A percentile compares a stretch with the other conserved stretches of the same genome.
phyloP scores from a whole-genome alignment of 2,329 filamentous ascomycete genomes.

The Sphaerulina vaccinii region DNA sequence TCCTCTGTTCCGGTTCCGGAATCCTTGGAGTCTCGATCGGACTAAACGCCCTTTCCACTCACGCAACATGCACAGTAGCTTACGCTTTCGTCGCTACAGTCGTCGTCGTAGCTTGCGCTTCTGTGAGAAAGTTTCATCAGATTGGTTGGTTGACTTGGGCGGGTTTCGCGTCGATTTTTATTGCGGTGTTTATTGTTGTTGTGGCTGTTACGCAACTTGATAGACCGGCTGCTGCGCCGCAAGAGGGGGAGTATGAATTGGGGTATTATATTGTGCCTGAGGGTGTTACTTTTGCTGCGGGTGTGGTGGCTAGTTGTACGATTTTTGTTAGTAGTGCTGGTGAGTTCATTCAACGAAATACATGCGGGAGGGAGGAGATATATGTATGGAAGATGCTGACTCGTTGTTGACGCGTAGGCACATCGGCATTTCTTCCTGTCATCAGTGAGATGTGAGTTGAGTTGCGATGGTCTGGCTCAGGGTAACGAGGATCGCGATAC shows the following conservation, averaged over 20 bases:
- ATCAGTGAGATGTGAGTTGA: conserved; percentile 58
- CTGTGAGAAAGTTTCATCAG: conserved; percentile 57
- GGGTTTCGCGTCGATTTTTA: conserved; percentile 59
- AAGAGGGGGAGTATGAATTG: conserved; percentile 58
- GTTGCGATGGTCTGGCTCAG: too few relatives aligned
- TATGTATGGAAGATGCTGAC: background rate
- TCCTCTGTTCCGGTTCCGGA: conserved; percentile 56
- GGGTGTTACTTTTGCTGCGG: conserved; percentile 57
- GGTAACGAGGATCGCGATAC: conserved; percentile 28
- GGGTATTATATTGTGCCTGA: conserved; percentile 56
- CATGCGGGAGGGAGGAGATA: background rate
- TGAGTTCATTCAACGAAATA: background rate
- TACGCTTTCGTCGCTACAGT: conserved; percentile 50
- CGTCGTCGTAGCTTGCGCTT: conserved; percentile 51
- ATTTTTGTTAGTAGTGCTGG: conserved; percentile 60
- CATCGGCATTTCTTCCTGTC: conserved; percentile 62
- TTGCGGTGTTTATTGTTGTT: conserved; percentile 48
- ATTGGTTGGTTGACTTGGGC: conserved; percentile 63
- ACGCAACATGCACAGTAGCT: conserved; percentile 57
- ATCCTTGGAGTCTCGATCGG: conserved; percentile 60
- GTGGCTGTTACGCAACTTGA: conserved; percentile 56
- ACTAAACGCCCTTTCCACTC: conserved; percentile 59
- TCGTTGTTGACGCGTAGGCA: conserved; percentile 42
- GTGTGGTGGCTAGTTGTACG: conserved; percentile 57
- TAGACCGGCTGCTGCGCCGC: conserved; percentile 60